A percentile compares a stretch with the other conserved stretches of the same genome.
Conservation (phyloP, 768 basidiomycete species). For the Agrocybe praecox region DNA sequence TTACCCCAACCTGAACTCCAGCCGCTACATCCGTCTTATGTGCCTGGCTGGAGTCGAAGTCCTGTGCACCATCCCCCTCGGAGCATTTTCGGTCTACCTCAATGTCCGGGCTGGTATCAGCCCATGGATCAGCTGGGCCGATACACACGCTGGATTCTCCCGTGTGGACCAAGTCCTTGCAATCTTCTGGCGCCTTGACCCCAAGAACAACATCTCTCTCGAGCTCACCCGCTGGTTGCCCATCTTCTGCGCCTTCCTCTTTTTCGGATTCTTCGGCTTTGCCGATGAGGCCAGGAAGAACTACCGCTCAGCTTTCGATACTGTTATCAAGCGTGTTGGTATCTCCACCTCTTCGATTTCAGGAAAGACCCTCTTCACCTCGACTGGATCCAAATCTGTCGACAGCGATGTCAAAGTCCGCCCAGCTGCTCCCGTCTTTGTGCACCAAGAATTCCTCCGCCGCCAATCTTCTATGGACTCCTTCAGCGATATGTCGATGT, state of each 20-base stretch:
- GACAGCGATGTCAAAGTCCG: constrained; percentile 28
- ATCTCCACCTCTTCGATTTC: background rate
- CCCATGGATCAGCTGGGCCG: constrained; percentile 53
- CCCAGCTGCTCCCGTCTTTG: constrained; percentile 44
- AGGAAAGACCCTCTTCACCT: constrained; percentile 18
- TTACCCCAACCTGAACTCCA: constrained; percentile 41
- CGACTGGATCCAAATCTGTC: constrained; percentile 27
- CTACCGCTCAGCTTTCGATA: constrained; percentile 34
- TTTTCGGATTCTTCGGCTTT: constrained; percentile 60
- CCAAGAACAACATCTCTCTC: background rate
- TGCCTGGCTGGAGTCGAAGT: constrained; percentile 48
- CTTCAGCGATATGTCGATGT: constrained; percentile 43
- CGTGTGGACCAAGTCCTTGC: constrained; percentile 43
- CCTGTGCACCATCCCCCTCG: constrained; percentile 46
- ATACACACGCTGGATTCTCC: constrained; percentile 50
- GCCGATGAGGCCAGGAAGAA: constrained; percentile 47
- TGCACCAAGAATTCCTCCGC: constrained; percentile 44
- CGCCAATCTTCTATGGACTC: constrained; percentile 54
- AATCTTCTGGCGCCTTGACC: constrained; percentile 38
- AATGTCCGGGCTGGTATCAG: constrained; percentile 30
- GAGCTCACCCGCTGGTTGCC: constrained; percentile 7
- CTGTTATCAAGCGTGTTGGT: constrained; percentile 33
- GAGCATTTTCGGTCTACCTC: constrained; percentile 35
- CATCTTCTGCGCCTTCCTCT: constrained; percentile 38
- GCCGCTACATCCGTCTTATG: constrained; percentile 61